phyloP scores from a whole-genome alignment of 2,329 filamentous ascomycete genomes.

The Chalaropsis thielavioides region DNA sequence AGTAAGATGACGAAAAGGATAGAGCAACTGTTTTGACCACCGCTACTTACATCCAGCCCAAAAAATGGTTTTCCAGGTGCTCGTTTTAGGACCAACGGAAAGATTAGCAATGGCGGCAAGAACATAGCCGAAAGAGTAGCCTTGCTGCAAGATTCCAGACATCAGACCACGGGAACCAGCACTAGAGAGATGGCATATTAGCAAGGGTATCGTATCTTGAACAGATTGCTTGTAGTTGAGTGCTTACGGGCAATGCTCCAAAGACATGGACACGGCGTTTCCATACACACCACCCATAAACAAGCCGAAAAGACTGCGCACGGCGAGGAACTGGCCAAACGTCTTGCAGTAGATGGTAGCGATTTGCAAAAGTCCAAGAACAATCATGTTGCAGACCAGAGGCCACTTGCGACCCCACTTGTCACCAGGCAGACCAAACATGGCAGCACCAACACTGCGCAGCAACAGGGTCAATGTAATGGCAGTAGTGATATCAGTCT shows the following conservation, averaged over 20 bases:
- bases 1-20: not conserved
- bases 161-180: constrained; percentile 55
- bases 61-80: constrained; percentile 63
- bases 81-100: constrained; percentile 47
- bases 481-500: constrained; percentile 56
- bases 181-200: constrained; percentile 25
- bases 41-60: constrained; percentile 44
- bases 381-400: constrained; percentile 66
- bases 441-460: constrained; percentile 57
- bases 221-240: not conserved
- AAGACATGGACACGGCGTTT: constrained; percentile 62
- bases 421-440: constrained; percentile 66
- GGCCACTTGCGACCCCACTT: constrained; percentile 72
- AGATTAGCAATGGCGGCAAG: constrained; percentile 63
- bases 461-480: constrained; percentile 64
- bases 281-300: constrained; percentile 74
- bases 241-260: constrained; percentile 60
- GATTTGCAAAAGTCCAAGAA: constrained; percentile 52
- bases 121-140: constrained; percentile 68
- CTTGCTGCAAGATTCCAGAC: constrained; percentile 63
- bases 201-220: constrained; percentile 10
- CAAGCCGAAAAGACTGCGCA: constrained; percentile 60
- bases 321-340: constrained; percentile 57
- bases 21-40: no score
- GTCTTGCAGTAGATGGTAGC: constrained; percentile 63